A percentile compares a stretch with the other conserved stretches of the same genome.
Evolutionary conservation across 2,329 filamentous ascomycete genomes (phyloP).

Genomic region (Penicillium sp.): DNA sequence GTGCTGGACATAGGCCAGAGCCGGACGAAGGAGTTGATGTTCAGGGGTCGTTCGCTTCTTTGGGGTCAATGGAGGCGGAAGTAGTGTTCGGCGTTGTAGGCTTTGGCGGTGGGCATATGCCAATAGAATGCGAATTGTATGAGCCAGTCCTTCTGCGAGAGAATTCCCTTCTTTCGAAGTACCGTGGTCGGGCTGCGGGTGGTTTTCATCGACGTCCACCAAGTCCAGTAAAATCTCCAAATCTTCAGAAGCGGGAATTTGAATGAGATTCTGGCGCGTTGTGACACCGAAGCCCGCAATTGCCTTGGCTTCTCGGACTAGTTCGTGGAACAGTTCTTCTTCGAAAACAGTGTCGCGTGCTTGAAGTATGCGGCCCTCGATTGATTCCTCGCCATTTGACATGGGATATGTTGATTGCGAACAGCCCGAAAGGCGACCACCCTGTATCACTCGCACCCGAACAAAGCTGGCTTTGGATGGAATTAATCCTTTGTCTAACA

Average conservation of each 20-base stretch:
- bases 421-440: conserved; percentile 60
- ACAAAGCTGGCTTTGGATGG: conserved; percentile 60
- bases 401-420: conserved; percentile 35
- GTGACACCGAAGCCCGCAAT: conserved; percentile 71
- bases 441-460: conserved; percentile 65
- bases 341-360: conserved; percentile 56
- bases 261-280: conserved; percentile 60
- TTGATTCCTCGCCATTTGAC: conserved; percentile 25
- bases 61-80: conserved; percentile 58
- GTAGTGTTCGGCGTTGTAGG: conserved; percentile 63
- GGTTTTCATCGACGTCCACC: conserved; percentile 55
- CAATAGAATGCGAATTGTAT: conserved; percentile 74
- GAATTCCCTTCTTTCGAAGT: conserved; percentile 27
- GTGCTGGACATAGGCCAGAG: conserved; percentile 58
- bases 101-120: conserved; percentile 77
- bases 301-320: conserved; percentile 76
- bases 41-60: conserved; percentile 52
- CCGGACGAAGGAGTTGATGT: conserved; percentile 61
- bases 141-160: conserved; percentile 66
- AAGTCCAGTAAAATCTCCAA: conserved; percentile 69
- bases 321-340: conserved; percentile 84
- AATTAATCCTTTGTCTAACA: conserved; percentile 65
- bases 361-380: conserved; percentile 40
- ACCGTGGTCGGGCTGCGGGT: conserved; percentile 28
- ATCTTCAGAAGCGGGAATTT: conserved; percentile 55